phyloP scores from a whole-genome alignment of 2,329 filamentous ascomycete species.

The Diaporthe sp. region DNA sequence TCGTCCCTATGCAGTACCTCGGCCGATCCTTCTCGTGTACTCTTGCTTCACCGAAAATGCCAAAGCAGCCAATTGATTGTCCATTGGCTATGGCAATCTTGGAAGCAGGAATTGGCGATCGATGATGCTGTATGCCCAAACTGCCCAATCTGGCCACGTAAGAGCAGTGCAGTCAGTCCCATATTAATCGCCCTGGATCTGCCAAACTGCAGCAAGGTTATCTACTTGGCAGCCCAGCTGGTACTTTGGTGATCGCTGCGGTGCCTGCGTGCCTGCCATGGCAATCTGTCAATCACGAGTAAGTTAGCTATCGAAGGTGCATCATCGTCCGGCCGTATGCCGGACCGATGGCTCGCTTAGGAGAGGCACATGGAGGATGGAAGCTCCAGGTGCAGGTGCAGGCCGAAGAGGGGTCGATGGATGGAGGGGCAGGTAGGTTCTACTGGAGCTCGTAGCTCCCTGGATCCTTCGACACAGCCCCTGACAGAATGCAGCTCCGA shows the following conservation, averaged over 20 bases:
- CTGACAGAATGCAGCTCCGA: constrained; percentile 24
- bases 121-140: neutral
- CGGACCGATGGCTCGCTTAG: constrained; percentile 30
- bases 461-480: neutral
- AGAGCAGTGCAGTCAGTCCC: neutral
- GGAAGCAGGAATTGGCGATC: neutral
- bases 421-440: neutral
- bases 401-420: neutral
- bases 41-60: neutral
- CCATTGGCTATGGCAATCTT: neutral
- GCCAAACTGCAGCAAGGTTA: constrained; percentile 5
- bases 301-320: neutral
- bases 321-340: neutral
- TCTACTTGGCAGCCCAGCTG: neutral
- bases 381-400: neutral
- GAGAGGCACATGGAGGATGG: neutral
- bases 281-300: constrained; percentile 5
- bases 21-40: neutral
- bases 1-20: neutral
- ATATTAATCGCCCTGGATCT: neutral
- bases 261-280: constrained; percentile 12
- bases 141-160: constrained; percentile 4
- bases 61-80: neutral
- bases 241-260: neutral
- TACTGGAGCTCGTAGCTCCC: neutral